Evolutionary conservation across 805 yeast genomes (phyloP), one percentile per base, ranked within the genome.

Genomic region (Candida ficus): DNA sequence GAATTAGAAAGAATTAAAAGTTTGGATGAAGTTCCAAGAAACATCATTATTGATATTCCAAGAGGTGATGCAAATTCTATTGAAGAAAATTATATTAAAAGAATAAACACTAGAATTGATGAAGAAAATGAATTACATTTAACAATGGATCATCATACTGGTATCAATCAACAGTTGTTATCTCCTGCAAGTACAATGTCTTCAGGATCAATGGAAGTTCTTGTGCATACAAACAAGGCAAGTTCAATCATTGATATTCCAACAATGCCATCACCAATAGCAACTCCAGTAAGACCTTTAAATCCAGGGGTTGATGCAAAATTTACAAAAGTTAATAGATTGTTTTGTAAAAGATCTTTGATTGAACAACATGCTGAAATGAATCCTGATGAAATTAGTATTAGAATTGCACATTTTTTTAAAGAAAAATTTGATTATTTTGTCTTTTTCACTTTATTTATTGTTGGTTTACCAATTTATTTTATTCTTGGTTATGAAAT

Each of bases 381-480:
- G 13, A 29, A 16, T 13, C 14, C 18, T 17, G 17, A 43, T 41
- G 41, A 52, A 17, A 39, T 56, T 16, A 40, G 65, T 13, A 49
- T 58, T 29, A 33, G 29, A 5, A 53, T 65, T 14, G 67, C 70
- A 2, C 51, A 66, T 11, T 64, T 66, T 41, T 56, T 71, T 10
- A 58, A 65, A 6, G 62, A 62, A 25, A 61, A 76, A 52, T 67
- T 79, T 42, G 88, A 81, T 57, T 78, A 80, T 74, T 44, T 70
- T 12, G 52, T 78, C 3, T 78, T 76, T 56, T 41, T 53, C 0
- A 31, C 66, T 0, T 43, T 83, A 10, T 73, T 79, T 42, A 50
- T 79, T 7, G 68, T 64, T 3, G 81, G 89, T 1, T 43, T 81
- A 10, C 82, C 85, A 2, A 64, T 81, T 22, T 83, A 80, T 58